Conservation (phyloP, 2,329 filamentous ascomycete genomes). For the Tricladium varicosporioides region DNA sequence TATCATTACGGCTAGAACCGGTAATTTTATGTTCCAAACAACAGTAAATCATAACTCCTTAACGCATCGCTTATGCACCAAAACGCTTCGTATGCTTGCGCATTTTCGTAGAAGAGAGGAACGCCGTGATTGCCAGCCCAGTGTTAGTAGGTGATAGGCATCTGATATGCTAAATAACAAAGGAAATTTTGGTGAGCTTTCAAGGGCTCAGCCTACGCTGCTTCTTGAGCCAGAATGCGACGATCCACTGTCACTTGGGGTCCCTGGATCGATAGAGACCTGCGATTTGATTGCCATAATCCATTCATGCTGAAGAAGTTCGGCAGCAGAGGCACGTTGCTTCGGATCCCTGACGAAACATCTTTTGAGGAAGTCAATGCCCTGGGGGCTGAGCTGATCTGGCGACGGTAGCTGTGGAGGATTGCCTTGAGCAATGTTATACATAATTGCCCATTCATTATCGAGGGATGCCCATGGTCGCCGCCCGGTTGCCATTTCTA, state of each 20-base stretch:
- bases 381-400: slow-evolving; percentile 80
- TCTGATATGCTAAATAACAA: neutral
- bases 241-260: slow-evolving; percentile 52
- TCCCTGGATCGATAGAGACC: slow-evolving; percentile 59
- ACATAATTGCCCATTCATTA: slow-evolving; percentile 99
- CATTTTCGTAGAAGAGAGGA: neutral
- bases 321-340: slow-evolving; percentile 76
- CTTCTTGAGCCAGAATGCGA: slow-evolving; percentile 24
- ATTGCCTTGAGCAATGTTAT: slow-evolving; percentile 97
- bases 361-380: slow-evolving; percentile 82
- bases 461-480: slow-evolving; percentile 94
- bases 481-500: slow-evolving; percentile 95
- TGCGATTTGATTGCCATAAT: slow-evolving; percentile 64
- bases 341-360: slow-evolving; percentile 86
- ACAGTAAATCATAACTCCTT: no score
- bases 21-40: no score
- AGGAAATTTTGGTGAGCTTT: neutral
- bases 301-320: slow-evolving; percentile 94
- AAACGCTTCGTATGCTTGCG: neutral
- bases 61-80: no score
- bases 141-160: neutral
- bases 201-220: slow-evolving; percentile 21
- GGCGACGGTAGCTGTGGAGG: slow-evolving; percentile 77
- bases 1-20: neutral
- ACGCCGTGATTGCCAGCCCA: neutral